Evolutionary conservation across 164 flowering plant genomes (phyloP).

Genomic region (Vitis riparia): DNA sequence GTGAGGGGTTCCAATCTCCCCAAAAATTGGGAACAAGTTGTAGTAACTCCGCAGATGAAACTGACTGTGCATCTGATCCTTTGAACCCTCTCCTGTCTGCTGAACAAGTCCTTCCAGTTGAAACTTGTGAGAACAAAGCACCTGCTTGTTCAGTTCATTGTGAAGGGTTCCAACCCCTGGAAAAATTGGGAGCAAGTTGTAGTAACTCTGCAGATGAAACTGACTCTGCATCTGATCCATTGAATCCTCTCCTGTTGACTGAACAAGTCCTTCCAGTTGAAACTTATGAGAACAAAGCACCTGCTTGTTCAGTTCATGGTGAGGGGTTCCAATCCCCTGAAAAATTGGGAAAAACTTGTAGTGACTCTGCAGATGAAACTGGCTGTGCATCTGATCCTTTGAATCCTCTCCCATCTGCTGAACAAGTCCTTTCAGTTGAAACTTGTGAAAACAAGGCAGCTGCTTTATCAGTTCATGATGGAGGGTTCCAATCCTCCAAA

Average conservation of each 20-base stretch:
- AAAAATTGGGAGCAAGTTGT: neutral
- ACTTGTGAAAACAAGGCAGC: too few relatives aligned
- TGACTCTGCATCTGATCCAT: constrained; percentile 6
- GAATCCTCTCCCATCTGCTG: too few relatives aligned
- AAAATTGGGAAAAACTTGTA: neutral
- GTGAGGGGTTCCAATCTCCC: neutral
- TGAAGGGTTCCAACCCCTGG: neutral
- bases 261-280: too few relatives aligned
- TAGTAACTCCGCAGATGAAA: constrained; percentile 1
- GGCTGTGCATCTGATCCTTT: constrained; percentile 3
- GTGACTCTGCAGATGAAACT: constrained; percentile 3
- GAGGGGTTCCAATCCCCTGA: neutral
- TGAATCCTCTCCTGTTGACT: too few relatives aligned
- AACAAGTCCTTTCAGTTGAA: too few relatives aligned
- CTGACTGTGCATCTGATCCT: constrained; percentile 6
- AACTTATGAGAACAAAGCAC: too few relatives aligned
- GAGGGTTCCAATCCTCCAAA: neutral
- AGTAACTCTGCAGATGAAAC: constrained; percentile 1
- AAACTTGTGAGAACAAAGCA: too few relatives aligned
- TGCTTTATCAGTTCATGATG: neutral
- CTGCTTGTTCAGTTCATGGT: neutral
- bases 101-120: too few relatives aligned
- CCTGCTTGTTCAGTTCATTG: neutral
- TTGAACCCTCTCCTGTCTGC: too few relatives aligned
- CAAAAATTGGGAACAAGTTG: neutral